phyloP scores from a whole-genome alignment of 768 basidiomycete species.

The Polyporus arcularius region DNA sequence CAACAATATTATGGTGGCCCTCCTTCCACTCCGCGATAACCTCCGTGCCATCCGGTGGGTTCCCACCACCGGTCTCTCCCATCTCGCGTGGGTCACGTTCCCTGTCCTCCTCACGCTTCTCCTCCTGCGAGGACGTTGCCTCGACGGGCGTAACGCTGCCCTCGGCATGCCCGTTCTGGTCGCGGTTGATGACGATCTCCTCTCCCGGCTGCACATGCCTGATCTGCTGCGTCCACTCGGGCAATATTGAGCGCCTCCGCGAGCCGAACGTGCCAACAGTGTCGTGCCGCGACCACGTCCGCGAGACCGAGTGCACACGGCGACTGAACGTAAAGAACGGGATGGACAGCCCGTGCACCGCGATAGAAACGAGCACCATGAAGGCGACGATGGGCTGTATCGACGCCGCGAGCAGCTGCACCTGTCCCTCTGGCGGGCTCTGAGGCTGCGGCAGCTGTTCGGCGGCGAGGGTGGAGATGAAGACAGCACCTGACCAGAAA shows the following conservation, averaged over 20 bases:
- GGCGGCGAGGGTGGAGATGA: conserved; percentile 85
- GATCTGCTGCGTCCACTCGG: conserved; percentile 86
- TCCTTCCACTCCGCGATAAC: conserved; percentile 65
- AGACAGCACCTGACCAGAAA: conserved; percentile 69
- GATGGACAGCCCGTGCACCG: conserved; percentile 88
- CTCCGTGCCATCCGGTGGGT: conserved; percentile 47
- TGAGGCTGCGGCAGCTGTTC: conserved; percentile 52
- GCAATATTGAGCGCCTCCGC: conserved; percentile 40
- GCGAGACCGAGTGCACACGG: conserved; percentile 86
- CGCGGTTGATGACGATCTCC: conserved; percentile 85
- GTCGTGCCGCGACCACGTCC: conserved; percentile 87
- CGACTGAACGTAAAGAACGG: conserved; percentile 92
- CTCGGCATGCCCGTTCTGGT: conserved; percentile 46
- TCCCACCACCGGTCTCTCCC: conserved; percentile 27
- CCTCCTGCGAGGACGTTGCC: conserved; percentile 38
- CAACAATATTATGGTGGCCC: conserved; percentile 66
- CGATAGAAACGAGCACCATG: conserved; percentile 90
- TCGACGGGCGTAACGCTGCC: conserved; percentile 38
- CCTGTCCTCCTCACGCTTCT: conserved; percentile 25
- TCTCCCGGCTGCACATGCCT: conserved; percentile 68
- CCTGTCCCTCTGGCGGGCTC: conserved; percentile 53
- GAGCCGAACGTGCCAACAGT: conserved; percentile 32
- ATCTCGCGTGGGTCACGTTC: conserved; percentile 4
- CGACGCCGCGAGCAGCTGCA: conserved; percentile 64
- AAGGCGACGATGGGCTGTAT: conserved; percentile 95